Evolutionary conservation across 768 basidiomycete species (phyloP), one percentile per base, ranked within the genome.

Genomic region (Lactarius quietus): DNA sequence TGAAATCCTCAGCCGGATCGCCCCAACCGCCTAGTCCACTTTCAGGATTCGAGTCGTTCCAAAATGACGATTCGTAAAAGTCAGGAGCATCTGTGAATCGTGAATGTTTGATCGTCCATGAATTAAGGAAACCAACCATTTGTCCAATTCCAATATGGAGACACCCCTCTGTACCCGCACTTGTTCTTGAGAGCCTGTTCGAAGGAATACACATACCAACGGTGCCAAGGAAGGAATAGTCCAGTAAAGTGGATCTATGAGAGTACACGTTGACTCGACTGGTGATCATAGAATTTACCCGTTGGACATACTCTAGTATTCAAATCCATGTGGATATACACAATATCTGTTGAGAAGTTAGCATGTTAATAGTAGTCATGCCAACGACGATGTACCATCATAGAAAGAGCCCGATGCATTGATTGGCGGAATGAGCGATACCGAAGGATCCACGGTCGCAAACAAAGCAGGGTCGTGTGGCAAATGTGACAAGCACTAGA

Each of bases 141-240:
- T 10, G 70, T 71, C 74, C 74, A 75, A 59, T 75, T 59, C 73
- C 74, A 75, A 61, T 74, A 75, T 0, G 74, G 74, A 23, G 67
- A 63, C 2, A 59, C 65, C 15, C 70, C 72, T 0, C 51, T 66
- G 61, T 70, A 75, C 10, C 72, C 70, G 45, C 74, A 75, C 31
- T 63, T 67, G 18, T 58, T 39, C 39, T 64, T 70, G 52, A 75
- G 68, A 1, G 70, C 59, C 1, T 56, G 45, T 55, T 73, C 73
- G 58, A 68, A 68, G 18, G 57, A 57, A 38, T 69, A 45, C 35
- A 75, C 51, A 31, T 68, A 73, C 63, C 68, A 74, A 6, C 74
- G 72, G 61, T 75, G 74, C 65, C 70, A 75, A 3, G 74, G 74
- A 28, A 73, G 65, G 65, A 75, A 75, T 14, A 68, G 36, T 0